Base-by-base conservation (phyloP, 2,329 filamentous ascomycete genomes). In the Leptographium lundbergii region DNA sequence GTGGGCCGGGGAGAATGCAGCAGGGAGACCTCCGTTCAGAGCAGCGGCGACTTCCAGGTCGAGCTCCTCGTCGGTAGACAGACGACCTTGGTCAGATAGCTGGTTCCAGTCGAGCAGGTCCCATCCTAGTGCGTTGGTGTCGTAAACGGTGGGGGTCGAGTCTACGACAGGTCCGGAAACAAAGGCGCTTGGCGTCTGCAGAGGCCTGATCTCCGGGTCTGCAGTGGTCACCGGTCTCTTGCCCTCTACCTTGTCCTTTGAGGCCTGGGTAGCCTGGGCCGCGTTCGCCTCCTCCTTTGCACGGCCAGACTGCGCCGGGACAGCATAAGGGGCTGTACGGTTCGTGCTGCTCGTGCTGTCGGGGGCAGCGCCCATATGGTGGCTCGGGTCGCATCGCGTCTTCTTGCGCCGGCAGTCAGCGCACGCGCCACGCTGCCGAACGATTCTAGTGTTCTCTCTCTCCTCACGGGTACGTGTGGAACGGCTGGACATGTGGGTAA, bases 361-460 rank as follows among this genome's bases (percentile, higher is more conserved):
- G n/a, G 13, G 19, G 14, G 0, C 52, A 47, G 36, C 19, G 53
- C 56, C 57, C 3, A 77, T 80, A 69, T 84, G 81, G 70, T 84
- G 81, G 70, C 77, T 80, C 2, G 81, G 81, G 63, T 82, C 80
- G 67, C 81, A 84, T 53, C 81, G 77, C 48, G 81, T 75, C 77
- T 86, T 86, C 77, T 84, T 86, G 68, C 73, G 75, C 61, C 76
- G 74, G 73, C 83, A 86, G 61, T 74, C 73, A 51, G 84, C 79
- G 67, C 83, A 86, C n/a, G 83, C 83, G 72, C 85, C 85, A 68
- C 85, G 81, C 67, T 83, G 82, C 61, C 83, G 75, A 80, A 86
- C 86, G 54, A 85, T 71, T 64, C 85, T 82, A 6, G 83, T 83
- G 66, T 85, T 83, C 57, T 85, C 82, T 39, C 83, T 77, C 73